These are phyloP conservation scores for Gossypium gossypioides DNA, from an alignment of 441 rosid species.

Conservation along the genomic window DNA sequence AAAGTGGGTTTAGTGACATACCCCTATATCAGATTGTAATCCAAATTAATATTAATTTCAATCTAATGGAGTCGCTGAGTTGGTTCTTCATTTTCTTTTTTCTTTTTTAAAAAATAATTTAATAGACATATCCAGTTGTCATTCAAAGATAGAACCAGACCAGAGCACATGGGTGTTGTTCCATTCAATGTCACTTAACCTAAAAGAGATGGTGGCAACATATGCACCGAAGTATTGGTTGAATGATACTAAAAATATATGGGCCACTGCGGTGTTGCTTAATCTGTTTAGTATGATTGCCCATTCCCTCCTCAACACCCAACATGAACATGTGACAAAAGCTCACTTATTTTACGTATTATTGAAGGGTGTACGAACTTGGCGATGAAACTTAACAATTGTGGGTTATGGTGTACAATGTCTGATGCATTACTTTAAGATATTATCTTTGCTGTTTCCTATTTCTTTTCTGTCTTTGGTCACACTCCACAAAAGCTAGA, in stretches of 20 bases:
- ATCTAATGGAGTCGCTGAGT: not conserved
- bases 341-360: not conserved
- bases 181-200: not conserved
- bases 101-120: not conserved
- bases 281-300: not conserved
- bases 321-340: not conserved
- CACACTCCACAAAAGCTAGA: not conserved
- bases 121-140: not conserved
- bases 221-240: not conserved
- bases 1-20: not conserved
- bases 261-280: not conserved
- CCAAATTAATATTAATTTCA: not conserved
- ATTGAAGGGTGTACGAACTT: not conserved
- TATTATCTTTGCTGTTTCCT: not conserved
- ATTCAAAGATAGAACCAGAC: not conserved
- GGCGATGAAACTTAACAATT: not conserved
- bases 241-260: not conserved
- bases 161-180: not conserved
- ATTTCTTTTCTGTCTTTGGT: not conserved
- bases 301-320: not conserved
- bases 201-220: not conserved
- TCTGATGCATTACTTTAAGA: not conserved
- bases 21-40: not conserved
- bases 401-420: not conserved
- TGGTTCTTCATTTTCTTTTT: not conserved